These are phyloP conservation scores for Mycena vulgaris DNA, from an alignment of 768 basidiomycete genomes.

Conservation along the genomic window DNA sequence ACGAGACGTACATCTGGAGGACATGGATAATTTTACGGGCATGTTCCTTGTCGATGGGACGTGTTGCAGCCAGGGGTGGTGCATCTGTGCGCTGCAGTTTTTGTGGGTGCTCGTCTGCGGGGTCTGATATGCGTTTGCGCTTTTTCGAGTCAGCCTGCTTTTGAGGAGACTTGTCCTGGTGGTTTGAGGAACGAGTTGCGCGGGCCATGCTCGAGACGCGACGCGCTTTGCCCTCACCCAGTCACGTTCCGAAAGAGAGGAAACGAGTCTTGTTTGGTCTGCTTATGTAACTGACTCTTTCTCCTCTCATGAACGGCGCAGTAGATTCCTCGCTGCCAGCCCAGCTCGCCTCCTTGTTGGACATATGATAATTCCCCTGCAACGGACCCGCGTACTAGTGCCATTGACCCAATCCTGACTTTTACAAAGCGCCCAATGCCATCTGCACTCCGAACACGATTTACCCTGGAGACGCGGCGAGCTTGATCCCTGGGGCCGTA, in stretches of 20 bases:
- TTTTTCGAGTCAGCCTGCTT: constrained; percentile 65
- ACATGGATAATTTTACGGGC: constrained; percentile 73
- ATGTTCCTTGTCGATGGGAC: constrained; percentile 56
- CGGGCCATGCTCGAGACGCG: constrained; percentile 70
- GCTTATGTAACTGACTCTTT: not conserved
- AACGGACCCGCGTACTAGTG: too few relatives aligned
- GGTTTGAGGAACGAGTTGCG: constrained; percentile 78
- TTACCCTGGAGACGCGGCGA: not conserved
- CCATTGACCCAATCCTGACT: not conserved
- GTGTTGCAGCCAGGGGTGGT: constrained; percentile 39
- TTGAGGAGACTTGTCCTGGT: constrained; percentile 51
- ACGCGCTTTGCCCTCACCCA: constrained; percentile 9
- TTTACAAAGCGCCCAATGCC: not conserved
- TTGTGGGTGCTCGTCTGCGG: constrained; percentile 63
- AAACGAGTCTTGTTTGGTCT: not conserved
- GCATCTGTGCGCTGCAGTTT: constrained; percentile 65
- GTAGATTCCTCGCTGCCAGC: not conserved
- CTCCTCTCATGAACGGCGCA: not conserved
- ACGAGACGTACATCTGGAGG: constrained; percentile 65
- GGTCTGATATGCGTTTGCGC: constrained; percentile 72
- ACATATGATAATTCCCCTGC: not conserved
- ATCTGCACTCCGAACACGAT: not conserved
- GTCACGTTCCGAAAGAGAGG: not conserved
- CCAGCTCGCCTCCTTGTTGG: not conserved
- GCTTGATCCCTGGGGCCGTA: too few relatives aligned